phyloP scores from a whole-genome alignment of 768 basidiomycete genomes.

The Trametes maxima region DNA sequence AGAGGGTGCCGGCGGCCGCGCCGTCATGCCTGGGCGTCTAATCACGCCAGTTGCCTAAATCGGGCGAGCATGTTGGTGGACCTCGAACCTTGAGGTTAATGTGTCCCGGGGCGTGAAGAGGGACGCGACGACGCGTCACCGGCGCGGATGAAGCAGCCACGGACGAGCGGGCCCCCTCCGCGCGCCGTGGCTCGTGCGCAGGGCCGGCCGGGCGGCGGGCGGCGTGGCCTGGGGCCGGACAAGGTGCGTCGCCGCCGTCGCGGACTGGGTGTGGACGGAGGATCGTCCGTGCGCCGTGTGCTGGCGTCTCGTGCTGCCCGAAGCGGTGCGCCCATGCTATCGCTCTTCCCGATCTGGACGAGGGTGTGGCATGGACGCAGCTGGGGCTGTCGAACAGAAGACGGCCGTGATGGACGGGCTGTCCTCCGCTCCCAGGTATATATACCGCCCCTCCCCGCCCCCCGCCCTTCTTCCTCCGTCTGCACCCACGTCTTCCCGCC shows the following conservation, averaged over 20 bases:
- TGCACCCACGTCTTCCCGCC: conserved; percentile 8
- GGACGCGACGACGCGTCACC: not conserved
- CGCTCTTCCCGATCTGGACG: conserved; percentile 19
- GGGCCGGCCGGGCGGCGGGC: conserved; percentile 1
- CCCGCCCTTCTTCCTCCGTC: conserved; percentile 15
- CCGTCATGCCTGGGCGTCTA: not conserved
- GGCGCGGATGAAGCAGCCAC: not conserved
- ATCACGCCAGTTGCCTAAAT: not conserved
- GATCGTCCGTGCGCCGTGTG: conserved; percentile 17
- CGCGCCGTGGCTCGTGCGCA: conserved; percentile 6
- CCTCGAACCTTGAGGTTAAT: not conserved
- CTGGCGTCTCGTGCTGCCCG: conserved; percentile 12
- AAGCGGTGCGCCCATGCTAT: conserved; percentile 12
- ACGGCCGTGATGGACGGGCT: conserved; percentile 22
- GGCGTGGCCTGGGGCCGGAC: conserved; percentile 3
- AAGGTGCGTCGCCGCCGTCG: not conserved
- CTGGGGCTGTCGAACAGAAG: conserved; percentile 25
- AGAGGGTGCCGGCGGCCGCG: not conserved
- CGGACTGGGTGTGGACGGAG: not conserved
- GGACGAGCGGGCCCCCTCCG: not conserved
- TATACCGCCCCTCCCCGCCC: conserved; percentile 19
- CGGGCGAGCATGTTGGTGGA: not conserved
- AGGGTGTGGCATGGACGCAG: conserved; percentile 16
- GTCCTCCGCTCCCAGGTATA: conserved; percentile 19
- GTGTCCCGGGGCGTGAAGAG: conserved; percentile 1